Evolutionary conservation across 2,329 filamentous ascomycete species (phyloP).

Genomic region (Diaporthe caulivora): DNA sequence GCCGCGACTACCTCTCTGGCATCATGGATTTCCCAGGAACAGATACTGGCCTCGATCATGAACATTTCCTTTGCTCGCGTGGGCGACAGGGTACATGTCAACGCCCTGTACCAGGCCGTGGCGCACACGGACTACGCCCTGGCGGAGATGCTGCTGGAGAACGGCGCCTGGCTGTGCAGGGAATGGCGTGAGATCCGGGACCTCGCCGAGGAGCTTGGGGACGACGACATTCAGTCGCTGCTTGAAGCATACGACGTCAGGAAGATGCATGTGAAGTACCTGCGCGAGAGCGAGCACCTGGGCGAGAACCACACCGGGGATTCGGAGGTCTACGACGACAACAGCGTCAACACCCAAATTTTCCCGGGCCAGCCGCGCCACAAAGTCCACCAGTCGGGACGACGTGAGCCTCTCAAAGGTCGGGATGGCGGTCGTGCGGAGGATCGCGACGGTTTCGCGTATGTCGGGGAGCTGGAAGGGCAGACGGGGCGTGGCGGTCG

Average conservation of each 20-base stretch:
- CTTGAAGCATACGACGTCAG: not conserved
- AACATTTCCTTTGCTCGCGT: slow-evolving; percentile 9
- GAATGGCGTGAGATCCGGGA: slow-evolving; percentile 26
- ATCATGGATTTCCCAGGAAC: not conserved
- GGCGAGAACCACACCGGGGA: not conserved
- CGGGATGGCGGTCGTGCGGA: not conserved
- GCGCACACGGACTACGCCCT: slow-evolving; percentile 21
- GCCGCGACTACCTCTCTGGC: not conserved
- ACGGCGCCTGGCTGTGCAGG: slow-evolving; percentile 17
- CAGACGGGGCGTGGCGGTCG: slow-evolving; percentile 2
- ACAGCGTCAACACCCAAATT: not conserved
- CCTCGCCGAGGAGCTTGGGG: slow-evolving; percentile 10
- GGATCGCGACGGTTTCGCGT: not conserved
- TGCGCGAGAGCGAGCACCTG: not conserved
- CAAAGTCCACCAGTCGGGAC: not conserved
- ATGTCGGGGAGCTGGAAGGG: slow-evolving; percentile 30
- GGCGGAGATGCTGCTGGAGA: slow-evolving; percentile 23
- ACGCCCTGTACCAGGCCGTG: slow-evolving; percentile 20
- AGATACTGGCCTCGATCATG: slow-evolving; percentile 1
- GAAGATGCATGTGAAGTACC: not conserved
- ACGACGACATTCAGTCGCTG: not conserved
- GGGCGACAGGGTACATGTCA: slow-evolving; percentile 13
- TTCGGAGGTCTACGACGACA: slow-evolving; percentile 1
- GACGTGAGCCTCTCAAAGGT: not conserved
- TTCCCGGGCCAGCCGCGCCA: not conserved